These are phyloP conservation scores for Fragaria vesca DNA, from an alignment of 306 rosid genomes.

Conservation along the genomic window DNA sequence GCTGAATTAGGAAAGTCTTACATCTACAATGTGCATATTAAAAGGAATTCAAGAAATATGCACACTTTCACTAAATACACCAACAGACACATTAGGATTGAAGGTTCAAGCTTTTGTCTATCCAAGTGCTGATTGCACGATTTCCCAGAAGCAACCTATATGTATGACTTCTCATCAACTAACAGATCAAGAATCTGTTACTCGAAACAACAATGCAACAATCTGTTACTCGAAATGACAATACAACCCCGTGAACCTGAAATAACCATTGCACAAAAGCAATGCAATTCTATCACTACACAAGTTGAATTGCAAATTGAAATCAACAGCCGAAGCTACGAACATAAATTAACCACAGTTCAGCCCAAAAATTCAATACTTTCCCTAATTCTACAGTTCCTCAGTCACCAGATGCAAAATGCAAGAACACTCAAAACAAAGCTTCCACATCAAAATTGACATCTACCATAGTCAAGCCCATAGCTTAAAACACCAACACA, in stretches of 20 bases:
- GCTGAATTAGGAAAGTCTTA: background rate
- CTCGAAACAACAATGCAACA: background rate
- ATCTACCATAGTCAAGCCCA: background rate
- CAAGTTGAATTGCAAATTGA: background rate
- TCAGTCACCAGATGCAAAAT: slow-evolving; percentile 7
- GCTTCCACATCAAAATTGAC: background rate
- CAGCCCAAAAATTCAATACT: background rate
- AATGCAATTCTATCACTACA: background rate
- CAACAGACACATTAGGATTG: background rate
- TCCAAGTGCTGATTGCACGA: background rate
- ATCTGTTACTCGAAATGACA: background rate
- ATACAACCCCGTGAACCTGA: background rate
- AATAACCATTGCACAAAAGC: background rate
- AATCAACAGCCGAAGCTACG: background rate
- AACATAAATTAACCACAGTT: background rate
- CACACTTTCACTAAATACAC: background rate
- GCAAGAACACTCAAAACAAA: background rate
- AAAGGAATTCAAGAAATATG: background rate
- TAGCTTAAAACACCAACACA: background rate
- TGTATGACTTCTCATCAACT: background rate
- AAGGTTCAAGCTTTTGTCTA: background rate
- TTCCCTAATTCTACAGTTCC: background rate
- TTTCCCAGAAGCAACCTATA: background rate
- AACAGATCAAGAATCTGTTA: background rate
- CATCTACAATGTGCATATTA: background rate